Base-by-base conservation (phyloP, 768 basidiomycete species). In the Tulasnella sp. region DNA sequence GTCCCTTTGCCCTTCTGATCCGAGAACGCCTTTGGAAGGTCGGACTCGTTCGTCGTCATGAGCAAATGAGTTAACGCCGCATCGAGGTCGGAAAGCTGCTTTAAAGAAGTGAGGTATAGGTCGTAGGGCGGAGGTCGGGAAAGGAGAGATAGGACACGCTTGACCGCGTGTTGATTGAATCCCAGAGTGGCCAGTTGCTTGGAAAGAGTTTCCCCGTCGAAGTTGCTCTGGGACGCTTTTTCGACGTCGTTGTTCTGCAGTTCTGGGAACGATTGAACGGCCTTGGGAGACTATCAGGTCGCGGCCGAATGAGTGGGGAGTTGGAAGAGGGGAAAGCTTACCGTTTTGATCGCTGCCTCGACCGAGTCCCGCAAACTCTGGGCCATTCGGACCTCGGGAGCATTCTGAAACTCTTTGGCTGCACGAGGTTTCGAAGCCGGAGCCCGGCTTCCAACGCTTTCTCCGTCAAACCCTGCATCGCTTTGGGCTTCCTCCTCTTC, bases 1-100 rank as follows among this genome's bases (percentile, higher is more conserved):
- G 93, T 90, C 83, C 41, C 22, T 42, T 92, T 92, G 18, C 64
- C 64, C 28, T 69, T 69, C 14, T 37, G 64, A n/a, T 85, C 85
- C 22, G 93, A 85, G 85, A 95, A 95, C 40, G 90, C 89, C 75
- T 88, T 84, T 0, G 97, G 97, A 6, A 98, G 89, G 83, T 97
- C 96, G 80, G 94, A 93, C 87, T 98, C 96, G 0, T 96, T 93
- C 7, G 94, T 84, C 83, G 94, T 91, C 31, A 97, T 88, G 72
- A 97, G 89, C 3, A 98, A 88, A 86, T 95, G 95, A 82, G 96
- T 94, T 72, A 96, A 92, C 76, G 91, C 91, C 0, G 95, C 94
- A 84, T 96, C 92, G 20, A 96, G 85, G 6, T 91, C 37, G 58
- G 77, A 88, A 2, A 92, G 85, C 8, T 90, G 87, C 9, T 96